Evolutionary conservation across 108 stramenopile species (phyloP).

Genomic region (Tribonema minus): DNA sequence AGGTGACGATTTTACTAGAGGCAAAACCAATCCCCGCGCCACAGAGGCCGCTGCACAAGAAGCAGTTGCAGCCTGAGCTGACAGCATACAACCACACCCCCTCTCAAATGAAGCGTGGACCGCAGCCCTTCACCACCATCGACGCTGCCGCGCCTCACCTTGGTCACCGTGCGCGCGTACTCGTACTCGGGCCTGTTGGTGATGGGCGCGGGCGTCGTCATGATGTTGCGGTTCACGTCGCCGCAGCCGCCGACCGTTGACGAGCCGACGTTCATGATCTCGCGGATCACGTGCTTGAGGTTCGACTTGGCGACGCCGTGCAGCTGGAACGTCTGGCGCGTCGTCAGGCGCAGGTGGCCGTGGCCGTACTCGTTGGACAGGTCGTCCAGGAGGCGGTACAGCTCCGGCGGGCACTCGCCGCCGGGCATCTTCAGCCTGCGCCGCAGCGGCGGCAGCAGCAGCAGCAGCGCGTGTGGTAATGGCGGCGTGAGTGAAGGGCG

Average conservation of each 20-base stretch:
- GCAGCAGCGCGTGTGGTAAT: too few relatives aligned
- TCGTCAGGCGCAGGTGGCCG: conserved; percentile 88
- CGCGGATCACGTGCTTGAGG: conserved; percentile 87
- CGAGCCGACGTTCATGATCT: conserved; percentile 91
- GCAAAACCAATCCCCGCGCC: too few relatives aligned
- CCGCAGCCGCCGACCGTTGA: conserved; percentile 96
- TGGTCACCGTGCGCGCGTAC: conserved; percentile 67
- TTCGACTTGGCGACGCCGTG: conserved; percentile 92
- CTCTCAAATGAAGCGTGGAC: too few relatives aligned
- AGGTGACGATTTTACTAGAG: too few relatives aligned
- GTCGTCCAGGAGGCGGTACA: conserved; percentile 84
- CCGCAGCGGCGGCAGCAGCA: too few relatives aligned
- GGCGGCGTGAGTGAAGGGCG: too few relatives aligned
- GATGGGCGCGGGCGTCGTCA: conserved; percentile 88
- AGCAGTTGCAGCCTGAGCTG: too few relatives aligned
- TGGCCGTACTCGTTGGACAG: conserved; percentile 78
- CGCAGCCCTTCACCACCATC: too few relatives aligned
- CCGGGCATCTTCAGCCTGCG: conserved; percentile 96
- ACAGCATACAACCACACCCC: too few relatives aligned
- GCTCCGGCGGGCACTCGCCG: conserved; percentile 84
- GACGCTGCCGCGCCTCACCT: conserved; percentile 12
- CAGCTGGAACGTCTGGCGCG: conserved; percentile 95
- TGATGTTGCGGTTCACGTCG: conserved; percentile 93
- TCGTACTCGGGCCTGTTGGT: conserved; percentile 63
- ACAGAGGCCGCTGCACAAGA: too few relatives aligned